Evolutionary conservation across 768 basidiomycete genomes (phyloP).

Genomic region (Leccinellum rugosiceps): DNA sequence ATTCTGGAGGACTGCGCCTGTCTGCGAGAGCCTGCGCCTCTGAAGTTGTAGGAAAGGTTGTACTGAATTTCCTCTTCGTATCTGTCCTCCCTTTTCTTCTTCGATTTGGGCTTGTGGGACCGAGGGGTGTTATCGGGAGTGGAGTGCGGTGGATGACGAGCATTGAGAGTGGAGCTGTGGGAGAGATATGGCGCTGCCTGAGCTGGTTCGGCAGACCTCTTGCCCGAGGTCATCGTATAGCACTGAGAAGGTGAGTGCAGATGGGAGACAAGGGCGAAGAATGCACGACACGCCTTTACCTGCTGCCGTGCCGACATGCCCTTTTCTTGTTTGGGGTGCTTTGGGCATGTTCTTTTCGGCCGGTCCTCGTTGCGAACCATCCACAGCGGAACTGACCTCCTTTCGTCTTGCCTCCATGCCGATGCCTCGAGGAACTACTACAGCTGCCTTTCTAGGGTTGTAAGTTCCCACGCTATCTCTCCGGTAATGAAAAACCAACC

Average conservation of each 20-base stretch:
- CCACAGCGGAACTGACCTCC: slow-evolving; percentile 18
- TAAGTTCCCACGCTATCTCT: slow-evolving; percentile 19
- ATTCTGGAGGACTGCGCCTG: slow-evolving; percentile 26
- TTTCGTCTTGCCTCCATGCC: slow-evolving; percentile 22
- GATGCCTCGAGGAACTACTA: slow-evolving; percentile 30
- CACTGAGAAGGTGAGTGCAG: slow-evolving; percentile 33
- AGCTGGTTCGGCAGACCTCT: slow-evolving; percentile 29
- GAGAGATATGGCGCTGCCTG: slow-evolving; percentile 47
- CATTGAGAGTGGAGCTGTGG: slow-evolving; percentile 52
- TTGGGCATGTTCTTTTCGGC: slow-evolving; percentile 22
- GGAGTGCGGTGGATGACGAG: slow-evolving; percentile 43
- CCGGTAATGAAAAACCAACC: slow-evolving; percentile 24
- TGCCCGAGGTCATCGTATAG: slow-evolving; percentile 36
- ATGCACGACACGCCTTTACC: slow-evolving; percentile 37
- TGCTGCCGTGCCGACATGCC: slow-evolving; percentile 33
- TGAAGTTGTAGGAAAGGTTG: slow-evolving; percentile 32
- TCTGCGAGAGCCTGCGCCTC: slow-evolving; percentile 27
- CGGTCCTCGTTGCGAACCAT: slow-evolving; percentile 26
- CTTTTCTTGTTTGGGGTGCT: slow-evolving; percentile 30
- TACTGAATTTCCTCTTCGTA: slow-evolving; percentile 43
- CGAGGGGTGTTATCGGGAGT: slow-evolving; percentile 52
- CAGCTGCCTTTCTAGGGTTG: slow-evolving; percentile 14
- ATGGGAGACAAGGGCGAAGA: slow-evolving; percentile 37
- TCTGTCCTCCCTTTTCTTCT: slow-evolving; percentile 44
- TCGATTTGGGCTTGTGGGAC: slow-evolving; percentile 33